phyloP scores from a whole-genome alignment of 345 rosid species.

The Cardamine resedifolia region DNA sequence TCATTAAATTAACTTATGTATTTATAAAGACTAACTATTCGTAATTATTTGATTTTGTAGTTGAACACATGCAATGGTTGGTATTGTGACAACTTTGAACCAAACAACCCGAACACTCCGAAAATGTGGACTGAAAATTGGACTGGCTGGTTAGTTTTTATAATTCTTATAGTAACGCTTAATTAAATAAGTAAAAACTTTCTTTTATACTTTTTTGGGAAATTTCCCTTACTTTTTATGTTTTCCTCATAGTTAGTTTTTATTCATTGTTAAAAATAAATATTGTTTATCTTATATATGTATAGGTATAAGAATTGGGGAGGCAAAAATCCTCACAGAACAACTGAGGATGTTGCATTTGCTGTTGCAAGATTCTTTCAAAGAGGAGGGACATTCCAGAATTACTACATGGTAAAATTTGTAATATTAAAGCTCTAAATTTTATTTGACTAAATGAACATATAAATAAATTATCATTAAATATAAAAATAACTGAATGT shows the following conservation, averaged over 20 bases:
- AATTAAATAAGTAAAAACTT: no score
- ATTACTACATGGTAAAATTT: conserved; percentile 60
- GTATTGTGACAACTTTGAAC: conserved; percentile 49
- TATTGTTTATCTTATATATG: not conserved
- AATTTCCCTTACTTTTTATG: no score
- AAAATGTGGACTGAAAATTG: conserved; percentile 74
- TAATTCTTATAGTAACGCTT: not conserved
- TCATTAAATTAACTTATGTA: not conserved
- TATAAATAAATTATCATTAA: not conserved
- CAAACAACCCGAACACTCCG: conserved; percentile 44
- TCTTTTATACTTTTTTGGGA: no score
- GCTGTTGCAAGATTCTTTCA: conserved; percentile 61
- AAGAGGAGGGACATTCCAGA: conserved; percentile 54
- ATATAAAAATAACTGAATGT: not conserved
- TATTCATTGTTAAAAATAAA: not conserved
- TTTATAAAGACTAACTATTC: not conserved
- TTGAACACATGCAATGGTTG: conserved; percentile 55
- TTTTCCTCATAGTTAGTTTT: not conserved
- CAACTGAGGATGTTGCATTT: conserved; percentile 60
- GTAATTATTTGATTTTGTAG: conserved; percentile 25
- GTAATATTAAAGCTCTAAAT: not conserved
- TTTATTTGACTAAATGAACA: not conserved
- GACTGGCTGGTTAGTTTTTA: conserved; percentile 56
- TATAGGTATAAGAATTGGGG: conserved; percentile 61
- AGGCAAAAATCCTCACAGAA: conserved; percentile 47